These are phyloP conservation scores for Rhodosporidiobolus sp. DNA, from an alignment of 768 basidiomycete genomes.

Conservation along the genomic window DNA sequence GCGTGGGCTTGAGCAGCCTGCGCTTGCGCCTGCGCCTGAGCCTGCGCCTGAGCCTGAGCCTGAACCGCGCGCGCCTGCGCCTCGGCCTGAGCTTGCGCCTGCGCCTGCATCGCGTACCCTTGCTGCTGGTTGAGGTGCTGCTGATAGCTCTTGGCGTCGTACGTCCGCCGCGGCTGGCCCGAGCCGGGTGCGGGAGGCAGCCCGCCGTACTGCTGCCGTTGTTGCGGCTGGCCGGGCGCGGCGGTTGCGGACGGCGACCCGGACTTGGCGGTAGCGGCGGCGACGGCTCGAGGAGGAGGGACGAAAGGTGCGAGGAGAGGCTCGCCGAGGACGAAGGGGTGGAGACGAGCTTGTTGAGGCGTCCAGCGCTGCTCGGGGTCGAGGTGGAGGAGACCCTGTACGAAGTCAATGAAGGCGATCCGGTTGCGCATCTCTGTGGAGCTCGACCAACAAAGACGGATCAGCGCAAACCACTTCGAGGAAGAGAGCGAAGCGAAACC, in stretches of 20 bases:
- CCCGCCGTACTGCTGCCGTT: conserved; percentile 64
- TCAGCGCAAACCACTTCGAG: not conserved
- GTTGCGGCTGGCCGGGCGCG: conserved; percentile 49
- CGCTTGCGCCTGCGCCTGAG: conserved; percentile 50
- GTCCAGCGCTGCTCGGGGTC: conserved; percentile 96
- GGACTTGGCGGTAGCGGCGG: conserved; percentile 5
- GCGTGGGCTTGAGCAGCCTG: conserved; percentile 40
- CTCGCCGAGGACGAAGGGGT: conserved; percentile 98
- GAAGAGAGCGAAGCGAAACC: not conserved
- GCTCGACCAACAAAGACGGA: conserved; percentile 1
- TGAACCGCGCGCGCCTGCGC: not conserved
- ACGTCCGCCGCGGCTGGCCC: conserved; percentile 78
- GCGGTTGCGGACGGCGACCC: conserved; percentile 12
- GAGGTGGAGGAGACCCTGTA: conserved; percentile 85
- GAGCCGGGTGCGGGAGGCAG: conserved; percentile 77
- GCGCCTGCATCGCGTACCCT: conserved; percentile 38
- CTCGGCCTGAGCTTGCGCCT: conserved; percentile 27
- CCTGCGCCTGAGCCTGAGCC: conserved; percentile 50
- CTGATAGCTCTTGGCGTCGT: conserved; percentile 89
- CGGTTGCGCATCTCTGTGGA: conserved; percentile 82
- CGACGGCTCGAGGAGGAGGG: conserved; percentile 30
- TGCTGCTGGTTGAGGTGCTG: conserved; percentile 63
- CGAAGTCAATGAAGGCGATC: conserved; percentile 95
- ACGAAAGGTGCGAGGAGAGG: conserved; percentile 61
- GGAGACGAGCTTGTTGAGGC: conserved; percentile 88